These are phyloP conservation scores for Solanum dulcamara DNA, from an alignment of 257 asterid species.

Conservation along the genomic window DNA sequence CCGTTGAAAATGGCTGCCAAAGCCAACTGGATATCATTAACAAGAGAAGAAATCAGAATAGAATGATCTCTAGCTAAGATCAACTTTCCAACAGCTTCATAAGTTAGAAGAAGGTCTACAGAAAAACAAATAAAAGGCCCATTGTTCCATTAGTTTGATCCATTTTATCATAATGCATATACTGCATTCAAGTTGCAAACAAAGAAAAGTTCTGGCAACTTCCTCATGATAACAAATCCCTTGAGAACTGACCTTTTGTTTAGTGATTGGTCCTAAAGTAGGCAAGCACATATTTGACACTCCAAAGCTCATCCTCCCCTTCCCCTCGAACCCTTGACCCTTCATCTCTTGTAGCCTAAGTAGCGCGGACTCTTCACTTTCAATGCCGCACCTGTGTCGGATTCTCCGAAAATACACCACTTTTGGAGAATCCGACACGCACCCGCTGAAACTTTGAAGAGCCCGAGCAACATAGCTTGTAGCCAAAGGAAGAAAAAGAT, in stretches of 20 bases:
- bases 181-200: background rate
- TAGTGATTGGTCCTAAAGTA: background rate
- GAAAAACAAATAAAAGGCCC: background rate
- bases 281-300: background rate
- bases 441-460: too few species aligned
- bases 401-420: too few species aligned
- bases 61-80: constrained; percentile 18
- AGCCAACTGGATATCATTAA: constrained; percentile 82
- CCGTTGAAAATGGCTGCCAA: constrained; percentile 92
- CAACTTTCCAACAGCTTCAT: background rate
- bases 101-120: background rate
- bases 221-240: background rate
- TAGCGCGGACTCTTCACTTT: too few species aligned
- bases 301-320: background rate
- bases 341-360: background rate
- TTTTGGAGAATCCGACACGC: too few species aligned
- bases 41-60: constrained; percentile 57
- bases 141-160: background rate
- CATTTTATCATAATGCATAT: background rate
- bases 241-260: background rate
- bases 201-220: background rate
- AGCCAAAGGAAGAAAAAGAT: background rate
- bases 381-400: too few species aligned
- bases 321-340: background rate
- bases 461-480: too few species aligned